Evolutionary conservation across 1,284 basidiomycete species (phyloP).

Genomic region (Afroboletus lepidellus): DNA sequence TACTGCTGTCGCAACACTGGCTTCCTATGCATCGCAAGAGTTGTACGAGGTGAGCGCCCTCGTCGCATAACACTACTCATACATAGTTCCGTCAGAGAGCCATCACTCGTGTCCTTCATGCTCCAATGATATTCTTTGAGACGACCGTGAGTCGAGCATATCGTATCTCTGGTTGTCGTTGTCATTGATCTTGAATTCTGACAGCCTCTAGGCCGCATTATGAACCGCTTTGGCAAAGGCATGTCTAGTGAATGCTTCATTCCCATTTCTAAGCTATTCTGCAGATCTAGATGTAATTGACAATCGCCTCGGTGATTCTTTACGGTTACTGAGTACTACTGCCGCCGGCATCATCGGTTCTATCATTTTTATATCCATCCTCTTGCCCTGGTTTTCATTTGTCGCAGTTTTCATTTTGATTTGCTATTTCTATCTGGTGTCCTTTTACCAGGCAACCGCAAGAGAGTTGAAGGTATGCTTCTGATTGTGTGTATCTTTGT

Average conservation of each 20-base stretch:
- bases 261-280: neutral
- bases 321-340: slow-evolving; percentile 73
- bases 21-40: slow-evolving; percentile 61
- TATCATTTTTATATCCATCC: slow-evolving; percentile 74
- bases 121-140: slow-evolving; percentile 89
- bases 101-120: slow-evolving; percentile 63
- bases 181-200: neutral
- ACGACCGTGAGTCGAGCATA: slow-evolving; percentile 55
- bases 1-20: slow-evolving; percentile 50
- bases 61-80: slow-evolving; percentile 34
- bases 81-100: slow-evolving; percentile 39
- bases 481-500: neutral
- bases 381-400: slow-evolving; percentile 85
- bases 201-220: slow-evolving; percentile 83
- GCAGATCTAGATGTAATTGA: slow-evolving; percentile 86
- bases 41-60: slow-evolving; percentile 37
- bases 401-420: slow-evolving; percentile 61
- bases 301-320: slow-evolving; percentile 71
- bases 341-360: slow-evolving; percentile 66
- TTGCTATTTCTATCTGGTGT: slow-evolving; percentile 63
- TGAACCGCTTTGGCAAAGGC: slow-evolving; percentile 81
- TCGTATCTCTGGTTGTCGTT: slow-evolving; percentile 28
- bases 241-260: neutral
- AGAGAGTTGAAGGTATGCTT: slow-evolving; percentile 76
- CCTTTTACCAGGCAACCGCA: slow-evolving; percentile 86